Base-by-base conservation (phyloP, 148 eudicot species). In the Pharnaceum exiguum region DNA sequence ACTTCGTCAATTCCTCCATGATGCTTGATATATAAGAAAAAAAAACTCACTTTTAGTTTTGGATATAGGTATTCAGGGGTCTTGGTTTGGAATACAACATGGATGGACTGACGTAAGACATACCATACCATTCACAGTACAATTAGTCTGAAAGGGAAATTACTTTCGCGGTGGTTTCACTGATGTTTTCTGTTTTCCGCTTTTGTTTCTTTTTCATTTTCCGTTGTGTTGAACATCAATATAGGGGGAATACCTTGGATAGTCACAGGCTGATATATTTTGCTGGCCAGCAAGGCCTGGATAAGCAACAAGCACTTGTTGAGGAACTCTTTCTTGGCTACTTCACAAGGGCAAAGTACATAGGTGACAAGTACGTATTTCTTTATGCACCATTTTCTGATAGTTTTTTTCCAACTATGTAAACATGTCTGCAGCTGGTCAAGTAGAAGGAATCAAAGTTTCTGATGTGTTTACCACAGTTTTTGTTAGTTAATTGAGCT, bases 241-340 rank as follows among this genome's bases (percentile, higher is more conserved):
- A 59, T 63, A 93, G 98, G 67, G 98, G 98, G 59, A 77, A 67
- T 69, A 75, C 86, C 46, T 28, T 83, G 83, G 99, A 93, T 40
- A 93, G 99, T 77, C 96, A 93, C 69, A 78, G 99, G 70, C 90
- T 93, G 15, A 74, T 83, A 73, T 73, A 76, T 63, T 81, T 85
- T 66, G 96, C 99, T 55, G 99, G 99, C 33, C 79, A 77, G 55
- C 90, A 81, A 55, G 85, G 84, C 46, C 65, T 46, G 58, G 80
- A 79, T 57, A 85, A 88, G 73, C 99, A 93, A 63, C 90, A 88
- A 60, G 67, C 75, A 31, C 82, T 93, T 11, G 78, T 78, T 44
- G 99, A 93, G 62, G 95, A 93, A 69, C 72, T 93, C 46, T 73
- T 60, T 47, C 36, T 77, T 60, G 99, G 99, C 62, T 88, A 88